Evolutionary conservation across 352 stramenopile genomes (phyloP), one percentile per base, ranked within the genome.

Genomic region (Globisporangium viniferum): DNA sequence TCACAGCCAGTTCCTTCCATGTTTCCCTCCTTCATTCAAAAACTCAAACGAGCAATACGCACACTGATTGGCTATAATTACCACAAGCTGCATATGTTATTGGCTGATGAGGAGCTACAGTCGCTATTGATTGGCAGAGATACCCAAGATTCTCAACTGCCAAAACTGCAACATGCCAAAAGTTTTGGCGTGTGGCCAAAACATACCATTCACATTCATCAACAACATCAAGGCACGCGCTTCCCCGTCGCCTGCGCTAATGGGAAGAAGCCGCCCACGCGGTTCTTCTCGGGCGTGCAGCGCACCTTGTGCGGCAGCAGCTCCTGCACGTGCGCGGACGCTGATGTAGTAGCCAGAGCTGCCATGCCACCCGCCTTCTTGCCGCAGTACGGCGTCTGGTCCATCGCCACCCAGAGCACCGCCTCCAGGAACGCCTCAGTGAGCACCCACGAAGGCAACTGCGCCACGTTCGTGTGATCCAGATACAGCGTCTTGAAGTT

Each of bases 401-500:
- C 36, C 18, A 53, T 15, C 0, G 51, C 48, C 48, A 61, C 51
- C 62, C 62, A 67, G 31, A 67, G 51, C 35, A 67, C 62, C 1
- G 51, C 62, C 15, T 67, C 51, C 3, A 67, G 62, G 51, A 67
- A 67, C 33, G 22, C 15, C 33, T 60, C 51, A 2, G 51, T 41
- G 31, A 67, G 62, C 24, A 44, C 48, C 62, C 62, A 67, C 8
- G 22, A 8, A 0, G 62, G 62, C 49, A 67, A 36, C 22, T 29
- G 20, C 15, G n/a, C 9, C 51, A 46, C 51, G 14, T 24, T 27
- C 9, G 62, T 67, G 35, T 61, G 24, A 27, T 67, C 62, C 8
- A 67, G 33, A 33, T 67, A 67, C n/a, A 67, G 15, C 8, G 62
- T 67, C 51, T 67, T 67, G 35, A 61, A 67, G 62, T 67, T 67